A percentile compares a stretch with the other conserved stretches of the same genome.
phyloP scores from a whole-genome alignment of 139 green algal species.

The Chlamydomonas sp. region DNA sequence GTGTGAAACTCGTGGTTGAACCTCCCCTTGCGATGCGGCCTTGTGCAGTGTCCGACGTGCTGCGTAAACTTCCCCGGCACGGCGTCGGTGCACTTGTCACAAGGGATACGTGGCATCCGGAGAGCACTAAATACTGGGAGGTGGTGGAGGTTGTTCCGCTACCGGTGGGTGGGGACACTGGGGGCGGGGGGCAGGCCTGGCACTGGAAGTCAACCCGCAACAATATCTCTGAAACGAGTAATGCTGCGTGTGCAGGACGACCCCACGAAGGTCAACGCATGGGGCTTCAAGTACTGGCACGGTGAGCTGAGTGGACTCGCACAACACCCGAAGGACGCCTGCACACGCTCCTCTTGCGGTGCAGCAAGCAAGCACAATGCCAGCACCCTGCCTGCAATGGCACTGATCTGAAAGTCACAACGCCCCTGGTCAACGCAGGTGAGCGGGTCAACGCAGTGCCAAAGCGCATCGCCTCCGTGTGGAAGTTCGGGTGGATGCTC shows the following conservation, averaged over 20 bases:
- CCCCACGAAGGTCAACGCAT: conserved; percentile 1
- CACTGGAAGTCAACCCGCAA: too few relatives aligned
- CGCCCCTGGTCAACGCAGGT: not conserved
- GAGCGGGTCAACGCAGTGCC: not conserved
- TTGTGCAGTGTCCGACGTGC: conserved; percentile 24
- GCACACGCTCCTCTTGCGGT: not conserved
- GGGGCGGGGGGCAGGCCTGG: too few relatives aligned
- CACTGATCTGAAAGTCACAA: too few relatives aligned
- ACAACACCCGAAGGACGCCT: not conserved
- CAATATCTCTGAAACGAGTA: too few relatives aligned
- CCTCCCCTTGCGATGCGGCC: too few relatives aligned
- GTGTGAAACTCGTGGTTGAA: too few relatives aligned
- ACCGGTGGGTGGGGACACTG: not conserved
- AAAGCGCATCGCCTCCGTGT: conserved; percentile 35
- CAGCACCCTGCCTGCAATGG: too few relatives aligned
- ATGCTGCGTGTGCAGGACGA: not conserved
- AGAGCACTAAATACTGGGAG: conserved; percentile 27
- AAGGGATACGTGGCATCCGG: conserved; percentile 37
- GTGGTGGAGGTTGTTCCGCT: conserved; percentile 24
- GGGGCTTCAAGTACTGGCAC: conserved; percentile 11
- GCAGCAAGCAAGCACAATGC: too few relatives aligned
- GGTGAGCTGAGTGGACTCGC: not conserved
- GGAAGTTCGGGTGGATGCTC: conserved; percentile 35
- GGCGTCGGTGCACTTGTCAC: conserved; percentile 31
- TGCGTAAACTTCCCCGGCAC: conserved; percentile 25